A percentile compares a stretch with the other conserved stretches of the same genome.
Evolutionary conservation across 805 yeast species (phyloP).

Genomic region (Lipomyces chichibuensis): DNA sequence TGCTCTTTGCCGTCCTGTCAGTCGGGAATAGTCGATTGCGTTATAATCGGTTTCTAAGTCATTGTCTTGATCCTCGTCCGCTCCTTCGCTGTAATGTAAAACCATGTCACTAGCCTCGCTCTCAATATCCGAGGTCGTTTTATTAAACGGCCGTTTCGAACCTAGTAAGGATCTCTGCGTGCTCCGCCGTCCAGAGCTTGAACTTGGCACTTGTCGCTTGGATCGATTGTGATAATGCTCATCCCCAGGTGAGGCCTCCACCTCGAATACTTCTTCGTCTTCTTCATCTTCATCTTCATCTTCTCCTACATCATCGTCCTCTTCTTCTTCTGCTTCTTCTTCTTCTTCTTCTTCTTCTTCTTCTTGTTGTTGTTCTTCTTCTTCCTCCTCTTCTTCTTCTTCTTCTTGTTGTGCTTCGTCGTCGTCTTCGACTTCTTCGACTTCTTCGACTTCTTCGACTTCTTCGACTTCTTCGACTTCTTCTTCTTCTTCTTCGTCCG

Average conservation of each 20-base stretch:
- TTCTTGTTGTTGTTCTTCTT: conserved; percentile 16
- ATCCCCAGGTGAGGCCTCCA: background rate
- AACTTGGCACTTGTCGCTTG: background rate
- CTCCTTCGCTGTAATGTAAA: conserved; percentile 20
- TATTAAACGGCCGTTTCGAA: background rate
- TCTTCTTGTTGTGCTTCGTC: conserved; percentile 11
- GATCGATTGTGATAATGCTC: background rate
- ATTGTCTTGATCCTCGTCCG: conserved; percentile 38
- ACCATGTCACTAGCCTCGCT: conserved; percentile 9
- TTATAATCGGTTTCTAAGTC: conserved; percentile 30
- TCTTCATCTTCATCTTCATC: conserved; percentile 4
- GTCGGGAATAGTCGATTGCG: conserved; percentile 37
- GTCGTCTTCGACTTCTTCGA: conserved; percentile 6
- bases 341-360: conserved; percentile 11
- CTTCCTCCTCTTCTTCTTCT: conserved; percentile 10
- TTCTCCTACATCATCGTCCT: conserved; percentile 30
- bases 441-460: conserved; percentile 17
- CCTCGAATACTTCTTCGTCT: conserved; percentile 34
- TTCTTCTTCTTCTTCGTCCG: conserved; percentile 15
- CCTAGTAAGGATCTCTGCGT: background rate
- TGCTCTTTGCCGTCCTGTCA: conserved; percentile 50
- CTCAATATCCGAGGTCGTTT: conserved; percentile 5
- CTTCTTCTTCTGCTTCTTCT: conserved; percentile 12
- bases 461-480: conserved; percentile 20
- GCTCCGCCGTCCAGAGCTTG: background rate